Conservation (phyloP, 768 basidiomycete genomes). For the Lyophyllum shimeji region DNA sequence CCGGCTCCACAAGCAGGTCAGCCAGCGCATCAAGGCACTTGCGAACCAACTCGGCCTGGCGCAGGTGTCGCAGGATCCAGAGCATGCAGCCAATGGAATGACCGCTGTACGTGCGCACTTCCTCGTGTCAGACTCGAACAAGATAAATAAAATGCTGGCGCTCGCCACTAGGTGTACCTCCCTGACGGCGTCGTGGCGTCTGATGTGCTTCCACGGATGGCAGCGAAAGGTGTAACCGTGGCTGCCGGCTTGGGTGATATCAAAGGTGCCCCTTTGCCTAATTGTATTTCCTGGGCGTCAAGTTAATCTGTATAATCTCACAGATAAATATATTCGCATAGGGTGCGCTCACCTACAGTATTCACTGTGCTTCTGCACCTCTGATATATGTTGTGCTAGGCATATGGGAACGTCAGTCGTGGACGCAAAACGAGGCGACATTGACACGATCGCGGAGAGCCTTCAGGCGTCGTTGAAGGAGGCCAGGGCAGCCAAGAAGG, state of each 20-base stretch:
- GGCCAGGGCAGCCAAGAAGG: conserved; percentile 19
- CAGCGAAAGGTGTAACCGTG: conserved; percentile 66
- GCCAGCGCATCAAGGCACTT: conserved; percentile 60
- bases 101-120: conserved; percentile 52
- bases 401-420: conserved; percentile 87
- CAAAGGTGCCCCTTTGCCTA: conserved; percentile 45
- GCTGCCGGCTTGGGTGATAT: conserved; percentile 79
- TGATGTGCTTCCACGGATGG: conserved; percentile 68
- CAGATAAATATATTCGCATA: conserved; percentile 80
- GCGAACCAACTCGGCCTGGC: conserved; percentile 64
- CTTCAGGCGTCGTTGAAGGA: conserved; percentile 49
- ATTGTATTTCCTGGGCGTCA: background rate
- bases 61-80: conserved; percentile 55
- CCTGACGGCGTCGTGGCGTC: conserved; percentile 70
- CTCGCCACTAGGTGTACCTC: conserved; percentile 65
- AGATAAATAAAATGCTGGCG: background rate
- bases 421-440: conserved; percentile 62
- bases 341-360: conserved; percentile 40
- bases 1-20: conserved; percentile 62
- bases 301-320: conserved; percentile 6
- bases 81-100: conserved; percentile 82
- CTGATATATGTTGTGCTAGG: conserved; percentile 29
- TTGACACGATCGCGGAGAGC: conserved; percentile 60
- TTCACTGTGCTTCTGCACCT: background rate
- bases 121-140: background rate